Base-by-base conservation (phyloP, 164 flowering plant species). In the Piper betle region DNA sequence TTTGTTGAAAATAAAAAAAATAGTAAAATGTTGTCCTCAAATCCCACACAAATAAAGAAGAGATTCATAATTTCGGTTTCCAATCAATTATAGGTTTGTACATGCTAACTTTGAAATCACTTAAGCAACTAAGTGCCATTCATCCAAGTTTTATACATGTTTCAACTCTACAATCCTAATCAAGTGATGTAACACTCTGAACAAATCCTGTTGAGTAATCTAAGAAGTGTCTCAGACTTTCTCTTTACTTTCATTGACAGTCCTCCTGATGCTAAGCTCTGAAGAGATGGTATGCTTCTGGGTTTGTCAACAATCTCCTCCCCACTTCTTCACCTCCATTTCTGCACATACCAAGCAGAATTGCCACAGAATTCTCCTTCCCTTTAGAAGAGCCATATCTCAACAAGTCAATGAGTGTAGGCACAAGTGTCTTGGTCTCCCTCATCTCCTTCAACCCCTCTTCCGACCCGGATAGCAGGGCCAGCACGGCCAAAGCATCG, bases 371-470 rank as follows among this genome's bases (percentile, higher is more conserved):
- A 62, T 76, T 79, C 67, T 90, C 97, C 71, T 85, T 84, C 58
- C 92, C 95, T 68, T 78, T 87, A 0, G 77, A 59, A 37, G 88
- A 80, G 18, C 92, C 97, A 68, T 78, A 78, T 66, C 86, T 73
- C 69, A 87, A 55, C 25, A 83, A 69, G 67, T 81, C 91, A 42
- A 82, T 72, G 6, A 87, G 76, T 61, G 80, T 69, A 4, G 82
- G 75, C 52, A 85, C 78, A 39, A 75, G 64, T 37, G 64, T 69
- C 59, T 72, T 72, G 18, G 69, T 80, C 64, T 73, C 79, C 63
- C 71, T 72, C 46, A 82, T 76, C 68, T 77, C 81, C 66, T 77
- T 76, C 64, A 78, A 59, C 12, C 91, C 94, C 60, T 84, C 80
- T 4, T 65, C 4, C 53, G 80, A 76, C 4, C 84, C 76, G 37